A percentile compares a stretch with the other conserved stretches of the same genome.
phyloP scores from a whole-genome alignment of 805 yeast species.

The Myxozyma sirexii region DNA sequence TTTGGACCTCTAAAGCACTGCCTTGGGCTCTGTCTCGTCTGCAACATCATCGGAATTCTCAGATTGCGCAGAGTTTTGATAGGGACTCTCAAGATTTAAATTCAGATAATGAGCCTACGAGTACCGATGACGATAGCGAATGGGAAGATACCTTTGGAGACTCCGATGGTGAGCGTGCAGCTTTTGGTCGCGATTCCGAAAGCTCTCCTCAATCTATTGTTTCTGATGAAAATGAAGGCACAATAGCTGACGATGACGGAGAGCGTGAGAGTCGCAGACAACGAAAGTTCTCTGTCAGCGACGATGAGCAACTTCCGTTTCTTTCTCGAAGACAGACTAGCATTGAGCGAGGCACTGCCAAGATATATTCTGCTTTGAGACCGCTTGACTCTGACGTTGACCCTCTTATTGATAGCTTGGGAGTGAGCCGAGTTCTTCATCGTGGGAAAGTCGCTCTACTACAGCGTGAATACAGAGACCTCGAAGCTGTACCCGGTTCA shows the following conservation, averaged over 20 bases:
- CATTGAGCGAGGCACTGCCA: conserved; percentile 19
- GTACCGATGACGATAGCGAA: conserved; percentile 19
- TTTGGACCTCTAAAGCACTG: conserved; percentile 36
- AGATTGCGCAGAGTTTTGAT: conserved; percentile 21
- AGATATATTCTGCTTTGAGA: conserved; percentile 25
- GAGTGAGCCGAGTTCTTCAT: conserved; percentile 38
- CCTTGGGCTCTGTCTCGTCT: conserved; percentile 30
- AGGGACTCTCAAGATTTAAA: conserved; percentile 14
- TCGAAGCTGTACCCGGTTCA: conserved; percentile 5
- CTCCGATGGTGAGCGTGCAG: conserved; percentile 5
- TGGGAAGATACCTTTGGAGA: conserved; percentile 35
- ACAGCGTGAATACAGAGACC: conserved; percentile 38
- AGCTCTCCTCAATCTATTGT: neutral
- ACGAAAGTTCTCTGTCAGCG: conserved; percentile 6
- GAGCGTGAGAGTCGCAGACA: neutral
- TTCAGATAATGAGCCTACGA: neutral
- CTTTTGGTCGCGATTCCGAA: neutral
- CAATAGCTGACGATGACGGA: neutral
- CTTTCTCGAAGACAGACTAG: conserved; percentile 12
- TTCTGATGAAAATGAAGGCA: neutral
- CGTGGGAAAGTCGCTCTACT: conserved; percentile 37
- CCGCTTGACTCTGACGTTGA: conserved; percentile 40
- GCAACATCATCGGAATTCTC: conserved; percentile 29
- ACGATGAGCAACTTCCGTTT: conserved; percentile 23
- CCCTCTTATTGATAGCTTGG: conserved; percentile 40